Evolutionary conservation across 2,329 filamentous ascomycete species (phyloP).

Genomic region (Huntiella omanensis): DNA sequence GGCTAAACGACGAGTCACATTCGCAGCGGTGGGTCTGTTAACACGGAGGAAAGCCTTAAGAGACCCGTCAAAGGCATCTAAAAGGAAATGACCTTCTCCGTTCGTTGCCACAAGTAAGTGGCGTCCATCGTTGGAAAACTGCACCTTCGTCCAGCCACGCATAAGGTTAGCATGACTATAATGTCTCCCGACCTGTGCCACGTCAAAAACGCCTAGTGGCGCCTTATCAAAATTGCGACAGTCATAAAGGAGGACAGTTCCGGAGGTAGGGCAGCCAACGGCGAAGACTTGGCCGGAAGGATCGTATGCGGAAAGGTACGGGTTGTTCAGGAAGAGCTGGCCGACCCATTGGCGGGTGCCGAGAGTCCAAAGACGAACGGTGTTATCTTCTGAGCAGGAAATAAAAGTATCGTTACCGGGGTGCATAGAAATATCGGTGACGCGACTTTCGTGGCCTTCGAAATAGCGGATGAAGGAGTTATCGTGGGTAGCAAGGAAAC

Average conservation of each 20-base stretch:
- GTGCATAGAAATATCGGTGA: slow-evolving; percentile 69
- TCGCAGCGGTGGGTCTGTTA: slow-evolving; percentile 32
- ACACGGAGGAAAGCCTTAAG: slow-evolving; percentile 55
- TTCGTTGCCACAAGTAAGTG: slow-evolving; percentile 68
- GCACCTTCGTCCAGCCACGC: slow-evolving; percentile 71
- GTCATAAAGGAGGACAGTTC: slow-evolving; percentile 76
- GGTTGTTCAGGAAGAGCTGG: slow-evolving; percentile 58
- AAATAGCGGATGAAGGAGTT: slow-evolving; percentile 96
- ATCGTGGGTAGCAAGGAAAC: slow-evolving; percentile 79
- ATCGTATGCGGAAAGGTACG: slow-evolving; percentile 76
- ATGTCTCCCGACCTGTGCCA: slow-evolving; percentile 36
- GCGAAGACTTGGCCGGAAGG: slow-evolving; percentile 85
- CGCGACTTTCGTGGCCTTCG: slow-evolving; percentile 66
- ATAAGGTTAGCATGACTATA: slow-evolving; percentile 37
- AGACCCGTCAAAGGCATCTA: slow-evolving; percentile 80
- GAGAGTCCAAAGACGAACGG: slow-evolving; percentile 78
- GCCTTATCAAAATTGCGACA: slow-evolving; percentile 83
- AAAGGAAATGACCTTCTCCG: slow-evolving; percentile 66
- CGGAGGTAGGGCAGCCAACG: slow-evolving; percentile 63
- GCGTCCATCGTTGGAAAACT: slow-evolving; percentile 94
- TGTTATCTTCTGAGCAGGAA: slow-evolving; percentile 79
- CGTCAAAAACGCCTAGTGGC: slow-evolving; percentile 72
- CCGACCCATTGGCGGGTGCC: slow-evolving; percentile 64
- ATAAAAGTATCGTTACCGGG: slow-evolving; percentile 82
- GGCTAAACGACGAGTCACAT: slow-evolving; percentile 31